These are phyloP conservation scores for Podospora pseudopauciseta DNA, from an alignment of 495 filamentous ascomycete genomes.

Conservation along the genomic window DNA sequence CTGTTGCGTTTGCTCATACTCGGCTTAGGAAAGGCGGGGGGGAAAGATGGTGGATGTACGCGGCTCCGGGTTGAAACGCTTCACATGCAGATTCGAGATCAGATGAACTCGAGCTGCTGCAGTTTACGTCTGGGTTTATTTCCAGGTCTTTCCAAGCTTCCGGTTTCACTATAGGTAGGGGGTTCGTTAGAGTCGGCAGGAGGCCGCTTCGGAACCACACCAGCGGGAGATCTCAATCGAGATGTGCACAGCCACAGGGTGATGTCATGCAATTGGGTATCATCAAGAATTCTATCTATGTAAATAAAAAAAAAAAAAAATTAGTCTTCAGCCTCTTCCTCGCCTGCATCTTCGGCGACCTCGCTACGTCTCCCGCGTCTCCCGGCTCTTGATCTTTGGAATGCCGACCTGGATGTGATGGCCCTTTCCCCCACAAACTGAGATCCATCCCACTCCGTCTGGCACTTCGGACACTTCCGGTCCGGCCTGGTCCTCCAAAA, in stretches of 20 bases:
- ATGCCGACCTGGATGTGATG: slow-evolving; percentile 48
- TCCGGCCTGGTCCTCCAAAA: slow-evolving; percentile 62
- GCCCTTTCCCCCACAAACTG: slow-evolving; percentile 81
- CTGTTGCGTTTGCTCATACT: too few relatives aligned
- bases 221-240: not conserved
- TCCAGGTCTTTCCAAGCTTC: not conserved
- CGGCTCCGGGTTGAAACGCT: not conserved
- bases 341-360: slow-evolving; percentile 28
- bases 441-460: slow-evolving; percentile 65
- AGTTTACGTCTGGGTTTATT: not conserved
- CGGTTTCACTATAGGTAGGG: not conserved
- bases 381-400: slow-evolving; percentile 37
- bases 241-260: not conserved
- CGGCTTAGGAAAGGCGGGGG: not conserved
- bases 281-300: not conserved
- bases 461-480: slow-evolving; percentile 71
- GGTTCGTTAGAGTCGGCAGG: not conserved
- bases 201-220: not conserved
- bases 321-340: slow-evolving; percentile 16
- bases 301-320: not conserved
- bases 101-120: not conserved
- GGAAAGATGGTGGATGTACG: not conserved
- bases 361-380: slow-evolving; percentile 29
- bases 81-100: not conserved
- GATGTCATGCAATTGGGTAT: slow-evolving; percentile 16